These are phyloP conservation scores for Jacaranda copaia DNA, from an alignment of 257 asterid genomes.

Conservation along the genomic window DNA sequence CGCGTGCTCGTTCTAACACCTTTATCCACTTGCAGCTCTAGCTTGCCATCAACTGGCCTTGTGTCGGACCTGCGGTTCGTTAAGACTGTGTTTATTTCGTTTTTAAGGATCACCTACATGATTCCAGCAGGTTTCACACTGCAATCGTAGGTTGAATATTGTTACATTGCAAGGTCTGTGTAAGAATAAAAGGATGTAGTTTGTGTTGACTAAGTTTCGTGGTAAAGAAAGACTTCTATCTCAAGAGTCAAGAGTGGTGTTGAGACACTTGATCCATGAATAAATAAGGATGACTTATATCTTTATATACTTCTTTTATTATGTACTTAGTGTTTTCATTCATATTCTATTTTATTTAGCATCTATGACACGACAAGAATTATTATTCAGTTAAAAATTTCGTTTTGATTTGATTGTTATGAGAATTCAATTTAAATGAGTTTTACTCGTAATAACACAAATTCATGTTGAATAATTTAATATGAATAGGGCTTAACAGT, in stretches of 20 bases:
- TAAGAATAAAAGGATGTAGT: background rate
- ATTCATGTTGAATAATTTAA: too few relatives aligned
- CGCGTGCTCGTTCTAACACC: slow-evolving; percentile 35
- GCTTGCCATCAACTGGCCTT: slow-evolving; percentile 32
- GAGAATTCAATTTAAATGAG: too few relatives aligned
- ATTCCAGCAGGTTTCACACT: slow-evolving; percentile 35
- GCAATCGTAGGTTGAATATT: background rate
- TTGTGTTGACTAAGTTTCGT: background rate
- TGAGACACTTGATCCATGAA: background rate
- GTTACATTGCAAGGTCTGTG: background rate
- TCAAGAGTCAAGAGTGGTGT: background rate
- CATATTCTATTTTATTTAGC: too few relatives aligned
- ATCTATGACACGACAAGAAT: too few relatives aligned
- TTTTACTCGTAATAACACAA: too few relatives aligned
- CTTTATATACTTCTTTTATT: too few relatives aligned
- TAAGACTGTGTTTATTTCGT: background rate
- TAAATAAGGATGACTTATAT: background rate
- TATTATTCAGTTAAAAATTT: too few relatives aligned
- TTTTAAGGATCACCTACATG: slow-evolving; percentile 25
- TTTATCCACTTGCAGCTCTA: slow-evolving; percentile 33
- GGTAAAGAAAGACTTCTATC: background rate
- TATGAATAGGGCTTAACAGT: too few relatives aligned
- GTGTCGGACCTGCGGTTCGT: slow-evolving; percentile 35
- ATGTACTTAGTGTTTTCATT: too few relatives aligned
- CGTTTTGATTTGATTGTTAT: too few relatives aligned